Evolutionary conservation across 139 green algal species (phyloP), one percentile per base, ranked within the genome.

Genomic region (Chlorella sp.): DNA sequence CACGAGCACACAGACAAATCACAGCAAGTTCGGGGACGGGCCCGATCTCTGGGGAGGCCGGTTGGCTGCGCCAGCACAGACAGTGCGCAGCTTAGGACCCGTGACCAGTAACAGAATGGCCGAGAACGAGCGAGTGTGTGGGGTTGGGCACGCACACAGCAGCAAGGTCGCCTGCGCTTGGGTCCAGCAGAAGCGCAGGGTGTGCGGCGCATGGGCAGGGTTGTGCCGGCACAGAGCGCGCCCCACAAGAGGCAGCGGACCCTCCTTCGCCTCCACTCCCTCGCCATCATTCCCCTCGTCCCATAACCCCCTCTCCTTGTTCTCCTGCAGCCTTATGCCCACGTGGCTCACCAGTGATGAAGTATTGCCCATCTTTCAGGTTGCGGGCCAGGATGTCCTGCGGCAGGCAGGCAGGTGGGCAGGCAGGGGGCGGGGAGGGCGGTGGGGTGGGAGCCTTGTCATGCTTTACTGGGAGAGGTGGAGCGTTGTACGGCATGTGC

Each of bases 361-460:
- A 98, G 88, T 98, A 98, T 85, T 97, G 91, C 21, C 96, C 93
- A 14, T 93, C 94, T 9, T 69, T 32, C 40, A 98, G 86, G 85
- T 97, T 96, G 16, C 86, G 75, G 2, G 85, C 89, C 61, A 98
- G 91, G n/a, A 97, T 91, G 21, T 96, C 94, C 90, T 95, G 91
- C 7, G 48, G 48, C 48, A 57, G 48, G 48, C 69, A 92, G 77
- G 34, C 36, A 78, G 9, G 12, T 24, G 78, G 40, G 48, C 80
- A 85, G 42, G 9, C 9, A 3, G 1, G 26, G 36, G 18, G 3
- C 12, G 36, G 75, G 36, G 53, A 1, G 75, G n/a, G 2, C 15
- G 32, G 69, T 77, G 30, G 69, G 69, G 69, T 37, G 69, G 16
- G 22, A 15, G 48, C 48, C 5, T 57, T n/a, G n/a, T n/a, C n/a